These are phyloP conservation scores for Phytophthora podocarpi DNA, from an alignment of 352 stramenopile genomes.

Conservation along the genomic window DNA sequence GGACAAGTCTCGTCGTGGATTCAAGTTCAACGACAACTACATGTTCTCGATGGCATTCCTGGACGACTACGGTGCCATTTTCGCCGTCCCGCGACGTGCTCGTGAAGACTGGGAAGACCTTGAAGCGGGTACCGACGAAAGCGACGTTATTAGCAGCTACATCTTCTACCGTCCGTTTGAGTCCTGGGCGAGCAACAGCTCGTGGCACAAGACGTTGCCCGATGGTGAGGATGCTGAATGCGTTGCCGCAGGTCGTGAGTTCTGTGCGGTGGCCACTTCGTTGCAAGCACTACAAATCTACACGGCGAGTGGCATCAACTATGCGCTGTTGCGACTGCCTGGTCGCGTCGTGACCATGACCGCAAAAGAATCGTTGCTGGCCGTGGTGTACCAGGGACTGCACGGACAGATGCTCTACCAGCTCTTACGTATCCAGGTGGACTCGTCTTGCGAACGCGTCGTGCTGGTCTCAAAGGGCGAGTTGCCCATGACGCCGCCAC, in stretches of 20 bases:
- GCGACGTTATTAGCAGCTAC: slow-evolving; percentile 69
- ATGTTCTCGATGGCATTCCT: slow-evolving; percentile 80
- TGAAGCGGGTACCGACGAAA: slow-evolving; percentile 33
- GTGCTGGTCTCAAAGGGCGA: slow-evolving; percentile 46
- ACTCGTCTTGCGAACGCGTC: slow-evolving; percentile 49
- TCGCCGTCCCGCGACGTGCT: slow-evolving; percentile 63
- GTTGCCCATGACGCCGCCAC: slow-evolving; percentile 64
- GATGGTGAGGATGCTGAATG: slow-evolving; percentile 77
- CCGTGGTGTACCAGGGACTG: slow-evolving; percentile 70
- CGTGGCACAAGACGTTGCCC: slow-evolving; percentile 74
- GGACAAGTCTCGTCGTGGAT: slow-evolving; percentile 80
- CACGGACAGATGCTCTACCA: slow-evolving; percentile 58
- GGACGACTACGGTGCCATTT: slow-evolving; percentile 76
- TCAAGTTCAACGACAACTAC: slow-evolving; percentile 89
- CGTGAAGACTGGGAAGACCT: slow-evolving; percentile 72
- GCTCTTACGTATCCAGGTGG: slow-evolving; percentile 53
- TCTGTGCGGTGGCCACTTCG: slow-evolving; percentile 79
- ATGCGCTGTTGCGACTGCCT: slow-evolving; percentile 61
- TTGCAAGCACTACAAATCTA: slow-evolving; percentile 77
- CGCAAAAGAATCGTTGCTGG: slow-evolving; percentile 53
- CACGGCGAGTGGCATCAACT: slow-evolving; percentile 69
- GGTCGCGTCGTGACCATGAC: slow-evolving; percentile 80
- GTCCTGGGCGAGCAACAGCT: slow-evolving; percentile 82
- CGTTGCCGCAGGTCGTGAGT: slow-evolving; percentile 60
- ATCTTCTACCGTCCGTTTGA: slow-evolving; percentile 88